phyloP scores from a whole-genome alignment of 1,284 basidiomycete species.

The Coriolopsis trogii region DNA sequence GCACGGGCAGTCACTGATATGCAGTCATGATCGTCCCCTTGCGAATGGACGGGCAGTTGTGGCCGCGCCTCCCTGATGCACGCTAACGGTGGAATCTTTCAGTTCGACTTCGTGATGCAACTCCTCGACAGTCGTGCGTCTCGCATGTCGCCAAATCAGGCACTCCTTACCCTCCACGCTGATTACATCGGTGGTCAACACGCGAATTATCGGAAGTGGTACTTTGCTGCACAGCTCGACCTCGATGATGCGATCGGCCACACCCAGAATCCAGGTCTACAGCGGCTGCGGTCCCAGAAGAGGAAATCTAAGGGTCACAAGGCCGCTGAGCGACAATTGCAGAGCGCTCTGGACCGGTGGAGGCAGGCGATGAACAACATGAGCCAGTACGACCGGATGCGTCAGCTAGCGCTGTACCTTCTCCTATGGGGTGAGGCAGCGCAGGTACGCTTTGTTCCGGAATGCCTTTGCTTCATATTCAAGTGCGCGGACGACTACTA shows the following conservation, averaged over 20 bases:
- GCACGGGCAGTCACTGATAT: background rate
- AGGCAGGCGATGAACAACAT: slow-evolving; percentile 98
- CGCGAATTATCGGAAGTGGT: slow-evolving; percentile 98
- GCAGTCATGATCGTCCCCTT: background rate
- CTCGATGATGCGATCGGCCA: slow-evolving; percentile 97
- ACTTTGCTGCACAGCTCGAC: slow-evolving; percentile 99
- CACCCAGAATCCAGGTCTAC: slow-evolving; percentile 89
- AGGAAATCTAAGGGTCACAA: slow-evolving; percentile 61
- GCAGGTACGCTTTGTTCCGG: slow-evolving; percentile 97
- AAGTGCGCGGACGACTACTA: slow-evolving; percentile 99
- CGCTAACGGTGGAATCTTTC: slow-evolving; percentile 11
- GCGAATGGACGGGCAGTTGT: background rate
- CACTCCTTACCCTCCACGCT: slow-evolving; percentile 92
- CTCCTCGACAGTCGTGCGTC: slow-evolving; percentile 94
- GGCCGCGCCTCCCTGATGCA: background rate
- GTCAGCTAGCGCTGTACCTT: slow-evolving; percentile 95
- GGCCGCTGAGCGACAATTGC: slow-evolving; percentile 78
- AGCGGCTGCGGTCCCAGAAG: slow-evolving; percentile 69
- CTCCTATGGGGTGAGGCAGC: slow-evolving; percentile 99
- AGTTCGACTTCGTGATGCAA: slow-evolving; percentile 99
- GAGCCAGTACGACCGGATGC: slow-evolving; percentile 96
- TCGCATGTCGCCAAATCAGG: slow-evolving; percentile 98
- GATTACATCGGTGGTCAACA: slow-evolving; percentile 99
- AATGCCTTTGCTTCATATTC: slow-evolving; percentile 99
- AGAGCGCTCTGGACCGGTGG: slow-evolving; percentile 91